Percentiles rank a stretch among this genome's conserved stretches.
Conservation (phyloP, 2,329 filamentous ascomycete genomes). For the Neofusicoccum parvum region DNA sequence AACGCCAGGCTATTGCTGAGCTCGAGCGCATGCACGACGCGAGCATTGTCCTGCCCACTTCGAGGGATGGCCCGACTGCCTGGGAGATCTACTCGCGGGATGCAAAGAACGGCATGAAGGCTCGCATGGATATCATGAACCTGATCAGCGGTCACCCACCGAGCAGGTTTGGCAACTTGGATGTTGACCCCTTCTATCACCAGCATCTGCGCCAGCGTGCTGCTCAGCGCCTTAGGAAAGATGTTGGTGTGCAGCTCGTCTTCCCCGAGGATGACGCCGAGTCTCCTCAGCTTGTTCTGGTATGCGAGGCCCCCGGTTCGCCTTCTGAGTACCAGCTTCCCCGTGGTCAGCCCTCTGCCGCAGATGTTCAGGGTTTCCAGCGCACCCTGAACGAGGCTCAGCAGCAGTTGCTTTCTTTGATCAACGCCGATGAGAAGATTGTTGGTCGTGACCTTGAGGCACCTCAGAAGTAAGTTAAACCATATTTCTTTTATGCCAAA, state of each 20-base stretch:
- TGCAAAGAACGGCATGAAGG: slow-evolving; percentile 73
- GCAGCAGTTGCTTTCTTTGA: slow-evolving; percentile 55
- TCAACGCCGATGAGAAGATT: slow-evolving; percentile 59
- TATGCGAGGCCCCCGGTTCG: slow-evolving; percentile 69
- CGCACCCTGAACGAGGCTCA: slow-evolving; percentile 61
- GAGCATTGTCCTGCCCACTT: slow-evolving; percentile 81
- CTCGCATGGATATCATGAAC: slow-evolving; percentile 72
- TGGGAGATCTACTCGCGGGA: slow-evolving; percentile 91
- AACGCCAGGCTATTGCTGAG: slow-evolving; percentile 78
- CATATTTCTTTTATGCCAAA: slow-evolving; percentile 27
- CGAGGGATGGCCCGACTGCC: slow-evolving; percentile 68
- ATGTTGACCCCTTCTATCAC: slow-evolving; percentile 79
- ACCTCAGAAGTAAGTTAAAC: slow-evolving; percentile 47
- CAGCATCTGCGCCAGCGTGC: slow-evolving; percentile 68
- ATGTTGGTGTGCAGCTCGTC: slow-evolving; percentile 73
- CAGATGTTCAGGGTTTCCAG: slow-evolving; percentile 60
- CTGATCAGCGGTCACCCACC: slow-evolving; percentile 76
- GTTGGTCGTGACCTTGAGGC: slow-evolving; percentile 56
- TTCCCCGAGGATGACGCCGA: slow-evolving; percentile 66
- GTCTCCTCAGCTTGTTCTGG: slow-evolving; percentile 67
- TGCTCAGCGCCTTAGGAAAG: slow-evolving; percentile 63
- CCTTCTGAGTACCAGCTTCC: slow-evolving; percentile 57
- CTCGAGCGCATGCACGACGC: slow-evolving; percentile 79
- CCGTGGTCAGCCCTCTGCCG: slow-evolving; percentile 56
- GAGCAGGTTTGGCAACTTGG: slow-evolving; percentile 65